Evolutionary conservation across 805 yeast genomes (phyloP).

Genomic region (Candida xyloterini): DNA sequence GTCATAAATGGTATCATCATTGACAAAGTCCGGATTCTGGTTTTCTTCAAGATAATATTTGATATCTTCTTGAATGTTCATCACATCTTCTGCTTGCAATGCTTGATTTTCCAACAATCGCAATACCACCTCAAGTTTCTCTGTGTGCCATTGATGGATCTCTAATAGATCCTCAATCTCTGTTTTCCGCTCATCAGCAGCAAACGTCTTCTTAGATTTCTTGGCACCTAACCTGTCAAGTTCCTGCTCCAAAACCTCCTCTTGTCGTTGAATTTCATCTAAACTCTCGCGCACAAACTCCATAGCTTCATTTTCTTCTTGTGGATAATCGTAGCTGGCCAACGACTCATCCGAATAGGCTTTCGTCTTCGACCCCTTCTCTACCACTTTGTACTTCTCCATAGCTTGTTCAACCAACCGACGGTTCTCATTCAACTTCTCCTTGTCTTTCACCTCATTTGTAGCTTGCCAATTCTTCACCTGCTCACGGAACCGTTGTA

Average conservation of each 20-base stretch:
- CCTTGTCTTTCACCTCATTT: conserved; percentile 46
- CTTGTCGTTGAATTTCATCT: conserved; percentile 78
- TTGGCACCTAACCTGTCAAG: conserved; percentile 50
- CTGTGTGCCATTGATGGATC: conserved; percentile 76
- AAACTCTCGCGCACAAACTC: conserved; percentile 66
- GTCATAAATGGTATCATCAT: conserved; percentile 92
- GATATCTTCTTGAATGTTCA: conserved; percentile 82
- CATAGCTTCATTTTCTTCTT: conserved; percentile 69
- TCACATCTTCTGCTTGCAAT: conserved; percentile 71
- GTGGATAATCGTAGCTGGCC: conserved; percentile 51
- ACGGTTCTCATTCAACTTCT: conserved; percentile 45
- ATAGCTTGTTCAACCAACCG: conserved; percentile 43
- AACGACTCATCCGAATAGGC: conserved; percentile 58
- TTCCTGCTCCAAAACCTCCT: conserved; percentile 73
- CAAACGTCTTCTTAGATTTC: conserved; percentile 47
- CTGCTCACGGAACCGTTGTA: conserved; percentile 59
- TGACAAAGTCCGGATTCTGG: conserved; percentile 89
- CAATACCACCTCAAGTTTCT: conserved; percentile 72
- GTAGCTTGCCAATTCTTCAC: conserved; percentile 58
- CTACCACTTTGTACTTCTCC: conserved; percentile 61
- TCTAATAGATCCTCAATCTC: conserved; percentile 65
- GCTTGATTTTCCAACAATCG: conserved; percentile 75
- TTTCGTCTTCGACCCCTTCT: conserved; percentile 53
- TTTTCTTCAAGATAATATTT: conserved; percentile 91
- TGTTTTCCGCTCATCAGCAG: conserved; percentile 50